Base-by-base conservation (phyloP, 495 filamentous ascomycete genomes). In the Parachaetomium inaequale region DNA sequence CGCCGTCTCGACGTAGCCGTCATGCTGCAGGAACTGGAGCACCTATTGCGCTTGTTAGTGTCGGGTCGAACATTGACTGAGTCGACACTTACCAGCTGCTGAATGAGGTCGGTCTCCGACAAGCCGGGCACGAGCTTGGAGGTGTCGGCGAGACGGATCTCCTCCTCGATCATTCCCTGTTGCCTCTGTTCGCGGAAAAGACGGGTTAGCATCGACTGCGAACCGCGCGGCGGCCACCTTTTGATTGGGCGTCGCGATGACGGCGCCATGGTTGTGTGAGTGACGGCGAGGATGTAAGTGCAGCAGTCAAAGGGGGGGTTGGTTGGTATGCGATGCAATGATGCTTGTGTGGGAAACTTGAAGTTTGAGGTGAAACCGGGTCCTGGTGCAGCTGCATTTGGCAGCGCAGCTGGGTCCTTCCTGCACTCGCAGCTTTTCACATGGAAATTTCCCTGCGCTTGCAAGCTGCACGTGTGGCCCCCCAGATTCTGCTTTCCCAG, bases 1-100 rank as follows among this genome's bases (percentile, higher is more conserved):
- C 17, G 93, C 92, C 7, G 94, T 96, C 61, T 96, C 93, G n/a
- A 97, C 87, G 65, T 96, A 98, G 58, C 94, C 95, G 71, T 98
- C 95, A 68, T 97, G 94, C 40, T 91, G 89, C 7, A 99, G 80
- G 66, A 93, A 96, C 73, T 97, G 93, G 12, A 91, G 82, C 19
- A 95, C 87, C 62, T 93, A 73, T 54, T 19, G 4, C 34, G 14
- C 31, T 25, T 32, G 55, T 76, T 17, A 72, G 63, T 50, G 53
- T 34, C 46, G 17, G 15, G 3, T 19, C 19, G 40, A 1, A 3
- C 8, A 1, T 21, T 17, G 6, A 7, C 46, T 40, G 6, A 21
- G 43, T 31, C 2, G 11, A 10, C 23, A 42, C 75, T 68, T 67
- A 85, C 83, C 63, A 87, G 65, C 64, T 88, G 83, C 71, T 97